Conservation (phyloP, 2,329 filamentous ascomycete genomes). For the Sclerotinia sclerotiorum region DNA sequence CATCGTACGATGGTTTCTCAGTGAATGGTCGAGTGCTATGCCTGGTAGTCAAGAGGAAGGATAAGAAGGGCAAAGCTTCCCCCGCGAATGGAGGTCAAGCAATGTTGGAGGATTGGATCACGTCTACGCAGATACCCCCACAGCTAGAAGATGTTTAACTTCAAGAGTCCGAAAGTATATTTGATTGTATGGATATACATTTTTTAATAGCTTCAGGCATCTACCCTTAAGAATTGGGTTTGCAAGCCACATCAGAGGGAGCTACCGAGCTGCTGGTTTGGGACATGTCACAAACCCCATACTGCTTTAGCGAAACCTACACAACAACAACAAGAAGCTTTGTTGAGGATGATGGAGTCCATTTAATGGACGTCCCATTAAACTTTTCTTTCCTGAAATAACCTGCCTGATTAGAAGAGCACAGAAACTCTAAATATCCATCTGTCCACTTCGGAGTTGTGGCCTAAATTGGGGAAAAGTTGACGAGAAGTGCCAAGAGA, state of each 20-base stretch:
- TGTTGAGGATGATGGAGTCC: too few species aligned
- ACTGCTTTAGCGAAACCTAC: not conserved
- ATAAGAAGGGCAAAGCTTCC: constrained; percentile 47
- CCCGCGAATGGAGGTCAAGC: constrained; percentile 54
- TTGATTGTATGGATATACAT: not conserved
- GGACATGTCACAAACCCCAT: too few species aligned
- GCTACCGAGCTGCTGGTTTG: too few species aligned
- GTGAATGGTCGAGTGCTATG: constrained; percentile 94
- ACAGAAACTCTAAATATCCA: not conserved
- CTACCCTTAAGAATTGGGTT: too few species aligned
- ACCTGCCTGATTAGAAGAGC: not conserved
- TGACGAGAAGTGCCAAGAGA: not conserved
- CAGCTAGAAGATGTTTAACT: constrained; percentile 30
- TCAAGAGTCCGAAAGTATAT: not conserved
- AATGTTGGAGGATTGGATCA: constrained; percentile 82
- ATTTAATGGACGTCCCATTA: constrained; percentile 4
- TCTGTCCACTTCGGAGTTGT: not conserved
- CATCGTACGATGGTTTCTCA: constrained; percentile 90
- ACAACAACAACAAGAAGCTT: not conserved
- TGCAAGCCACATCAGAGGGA: too few species aligned
- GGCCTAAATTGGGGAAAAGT: not conserved
- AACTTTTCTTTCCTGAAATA: not conserved
- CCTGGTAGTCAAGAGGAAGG: constrained; percentile 79
- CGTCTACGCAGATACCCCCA: constrained; percentile 66
- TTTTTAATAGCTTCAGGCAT: not conserved